A percentile compares a stretch with the other conserved stretches of the same genome.
Evolutionary conservation across 768 basidiomycete species (phyloP).

Genomic region (Tulasnella sp.): DNA sequence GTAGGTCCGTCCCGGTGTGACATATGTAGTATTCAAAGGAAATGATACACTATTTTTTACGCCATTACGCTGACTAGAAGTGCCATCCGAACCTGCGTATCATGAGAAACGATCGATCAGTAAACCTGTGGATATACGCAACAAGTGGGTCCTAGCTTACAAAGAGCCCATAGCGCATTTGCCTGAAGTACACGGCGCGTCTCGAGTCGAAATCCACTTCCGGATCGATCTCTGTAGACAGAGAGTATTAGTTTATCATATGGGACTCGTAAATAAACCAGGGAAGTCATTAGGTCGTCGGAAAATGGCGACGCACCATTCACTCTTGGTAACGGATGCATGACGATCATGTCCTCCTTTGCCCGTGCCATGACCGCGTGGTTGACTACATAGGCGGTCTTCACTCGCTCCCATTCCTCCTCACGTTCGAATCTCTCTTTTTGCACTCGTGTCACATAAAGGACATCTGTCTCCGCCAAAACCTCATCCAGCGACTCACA

Average conservation of each 20-base stretch:
- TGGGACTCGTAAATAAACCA: not conserved
- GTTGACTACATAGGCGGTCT: constrained; percentile 85
- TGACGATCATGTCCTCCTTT: constrained; percentile 95
- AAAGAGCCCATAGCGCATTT: constrained; percentile 96
- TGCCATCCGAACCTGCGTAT: constrained; percentile 63
- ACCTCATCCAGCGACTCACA: constrained; percentile 89
- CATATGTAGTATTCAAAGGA: not conserved
- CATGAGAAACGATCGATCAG: not conserved
- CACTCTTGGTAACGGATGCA: constrained; percentile 96
- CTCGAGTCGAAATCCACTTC: constrained; percentile 95
- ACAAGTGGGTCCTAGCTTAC: constrained; percentile 39
- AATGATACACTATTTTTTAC: not conserved
- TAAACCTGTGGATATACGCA: not conserved
- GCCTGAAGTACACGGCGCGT: constrained; percentile 93
- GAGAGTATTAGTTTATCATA: no score
- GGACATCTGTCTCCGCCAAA: constrained; percentile 82
- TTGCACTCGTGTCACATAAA: constrained; percentile 94
- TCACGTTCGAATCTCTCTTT: constrained; percentile 82
- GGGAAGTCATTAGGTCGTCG: not conserved
- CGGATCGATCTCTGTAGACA: constrained; percentile 81
- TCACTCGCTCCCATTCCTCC: constrained; percentile 79
- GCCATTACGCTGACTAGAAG: constrained; percentile 58
- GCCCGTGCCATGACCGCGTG: constrained; percentile 87
- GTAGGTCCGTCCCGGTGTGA: no score
- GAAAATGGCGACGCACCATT: constrained; percentile 45